Evolutionary conservation across 176 grass and related monocot genomes (phyloP), one percentile per base, ranked within the genome.

Genomic region (Lolium perenne): DNA sequence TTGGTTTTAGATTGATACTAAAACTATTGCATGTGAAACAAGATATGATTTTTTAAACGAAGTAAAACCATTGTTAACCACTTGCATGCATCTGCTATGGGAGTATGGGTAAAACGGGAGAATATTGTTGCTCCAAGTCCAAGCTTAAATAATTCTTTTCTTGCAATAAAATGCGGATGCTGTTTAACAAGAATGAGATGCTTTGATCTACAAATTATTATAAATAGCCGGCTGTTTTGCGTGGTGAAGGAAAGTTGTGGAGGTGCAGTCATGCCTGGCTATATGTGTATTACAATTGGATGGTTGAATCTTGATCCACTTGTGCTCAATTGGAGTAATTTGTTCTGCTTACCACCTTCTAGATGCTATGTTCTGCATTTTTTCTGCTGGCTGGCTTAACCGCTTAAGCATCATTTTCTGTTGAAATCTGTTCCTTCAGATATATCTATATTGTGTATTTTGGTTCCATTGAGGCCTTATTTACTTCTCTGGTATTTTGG

Each of bases 211-310:
- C 11, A 66, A 55, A 45, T 71, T 70, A 9, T 75, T 75, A 53
- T 75, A 75, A 75, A 10, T 75, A 10, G 13, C 51, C 13, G 57
- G 48, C 16, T 74, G n/a, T 80, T 80, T 86, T 63, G 17, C 77
- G 65, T 77, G 72, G 63, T 57, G 20, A 57, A 54, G 5, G 38
- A 74, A 75, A 48, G 17, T 80, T 40, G 5, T 49, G 7, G 72
- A 57, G 45, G 21, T 38, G 55, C 80, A 21, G 45, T 23, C 35
- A 74, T 77, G 26, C 6, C 54, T 75, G 12, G 23, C 67, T 89
- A 23, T 47, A 82, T 71, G 66, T 56, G 50, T 71, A 55, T 15
- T 9, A 38, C 16, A 82, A 13, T 70, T 51, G 60, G 17, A 63
- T 75, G 40, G n/a, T n/a, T n/a, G n/a, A n/a, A n/a, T n/a, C 15